These are phyloP conservation scores for Solanum chilense DNA, from an alignment of 257 asterid species.

Conservation along the genomic window DNA sequence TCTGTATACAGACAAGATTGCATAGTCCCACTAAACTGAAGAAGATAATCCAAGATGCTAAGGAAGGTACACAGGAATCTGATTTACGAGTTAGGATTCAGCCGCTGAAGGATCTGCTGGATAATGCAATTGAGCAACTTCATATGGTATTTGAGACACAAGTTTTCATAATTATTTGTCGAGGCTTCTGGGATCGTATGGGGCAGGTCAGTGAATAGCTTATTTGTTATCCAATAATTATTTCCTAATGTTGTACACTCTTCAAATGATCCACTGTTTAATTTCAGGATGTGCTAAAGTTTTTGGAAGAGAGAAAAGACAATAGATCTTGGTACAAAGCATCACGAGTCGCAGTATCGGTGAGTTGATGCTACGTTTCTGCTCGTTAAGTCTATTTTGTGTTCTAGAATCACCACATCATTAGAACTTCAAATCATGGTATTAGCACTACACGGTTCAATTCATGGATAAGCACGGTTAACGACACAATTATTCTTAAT, in stretches of 20 bases:
- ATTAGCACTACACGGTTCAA: not conserved
- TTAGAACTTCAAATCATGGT: not conserved
- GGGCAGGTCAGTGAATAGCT: conserved; percentile 53
- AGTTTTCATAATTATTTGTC: conserved; percentile 59
- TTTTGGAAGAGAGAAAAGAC: conserved; percentile 64
- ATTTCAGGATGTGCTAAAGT: conserved; percentile 66
- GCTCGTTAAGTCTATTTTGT: not conserved
- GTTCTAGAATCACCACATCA: not conserved
- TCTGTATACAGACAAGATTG: conserved; percentile 46
- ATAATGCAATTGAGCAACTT: conserved; percentile 43
- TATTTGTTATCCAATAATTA: not conserved
- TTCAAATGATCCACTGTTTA: not conserved
- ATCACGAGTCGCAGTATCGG: conserved; percentile 74
- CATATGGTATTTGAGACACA: conserved; percentile 55
- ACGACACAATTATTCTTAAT: not conserved
- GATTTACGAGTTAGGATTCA: conserved; percentile 61
- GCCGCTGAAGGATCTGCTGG: conserved; percentile 70
- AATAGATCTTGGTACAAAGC: conserved; percentile 77
- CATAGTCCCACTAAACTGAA: conserved; percentile 74
- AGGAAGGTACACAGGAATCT: conserved; percentile 58
- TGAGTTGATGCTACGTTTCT: conserved; percentile 22
- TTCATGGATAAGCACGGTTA: not conserved
- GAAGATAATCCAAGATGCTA: conserved; percentile 72
- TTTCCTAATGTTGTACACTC: not conserved
- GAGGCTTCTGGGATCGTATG: conserved; percentile 93